A percentile compares a stretch with the other conserved stretches of the same genome.
Conservation (phyloP, 2,329 filamentous ascomycete species). For the Diaporthe citri region DNA sequence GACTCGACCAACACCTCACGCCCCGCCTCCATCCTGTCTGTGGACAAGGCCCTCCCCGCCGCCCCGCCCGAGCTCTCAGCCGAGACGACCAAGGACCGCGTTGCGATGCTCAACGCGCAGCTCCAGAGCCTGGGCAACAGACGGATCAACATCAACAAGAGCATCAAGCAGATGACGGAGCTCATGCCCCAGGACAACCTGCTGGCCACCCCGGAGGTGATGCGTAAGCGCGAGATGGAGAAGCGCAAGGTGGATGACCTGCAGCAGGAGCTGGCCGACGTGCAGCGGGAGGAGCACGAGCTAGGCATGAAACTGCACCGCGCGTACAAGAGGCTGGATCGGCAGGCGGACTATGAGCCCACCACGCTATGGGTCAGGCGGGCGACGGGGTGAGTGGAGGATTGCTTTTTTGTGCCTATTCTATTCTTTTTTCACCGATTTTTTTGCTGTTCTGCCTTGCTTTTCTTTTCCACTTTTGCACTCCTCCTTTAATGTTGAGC, state of each 20-base stretch:
- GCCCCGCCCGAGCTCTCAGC: constrained; percentile 70
- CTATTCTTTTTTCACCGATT: background rate
- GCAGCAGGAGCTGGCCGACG: constrained; percentile 76
- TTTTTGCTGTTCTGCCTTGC: constrained; percentile 5
- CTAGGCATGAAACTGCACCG: constrained; percentile 80
- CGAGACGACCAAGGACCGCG: constrained; percentile 67
- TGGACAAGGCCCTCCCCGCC: constrained; percentile 71
- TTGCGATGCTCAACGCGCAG: constrained; percentile 75
- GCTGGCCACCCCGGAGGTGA: constrained; percentile 74
- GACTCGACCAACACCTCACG: constrained; percentile 36
- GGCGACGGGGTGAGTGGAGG: constrained; percentile 66
- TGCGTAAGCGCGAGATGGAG: constrained; percentile 66
- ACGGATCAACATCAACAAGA: constrained; percentile 77
- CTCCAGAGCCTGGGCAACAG: constrained; percentile 75
- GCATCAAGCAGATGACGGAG: constrained; percentile 82
- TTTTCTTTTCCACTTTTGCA: background rate
- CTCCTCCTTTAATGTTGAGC: background rate
- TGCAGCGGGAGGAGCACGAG: constrained; percentile 83
- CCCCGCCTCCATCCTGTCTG: constrained; percentile 51
- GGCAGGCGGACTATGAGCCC: constrained; percentile 73
- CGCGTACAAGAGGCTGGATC: constrained; percentile 80
- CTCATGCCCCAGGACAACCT: constrained; percentile 80
- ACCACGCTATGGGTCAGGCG: constrained; percentile 83
- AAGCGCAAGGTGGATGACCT: constrained; percentile 77
- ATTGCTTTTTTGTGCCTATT: background rate